These are phyloP conservation scores for Chaetoscypha palmicola DNA, from an alignment of 2,329 filamentous ascomycete genomes.

Conservation along the genomic window DNA sequence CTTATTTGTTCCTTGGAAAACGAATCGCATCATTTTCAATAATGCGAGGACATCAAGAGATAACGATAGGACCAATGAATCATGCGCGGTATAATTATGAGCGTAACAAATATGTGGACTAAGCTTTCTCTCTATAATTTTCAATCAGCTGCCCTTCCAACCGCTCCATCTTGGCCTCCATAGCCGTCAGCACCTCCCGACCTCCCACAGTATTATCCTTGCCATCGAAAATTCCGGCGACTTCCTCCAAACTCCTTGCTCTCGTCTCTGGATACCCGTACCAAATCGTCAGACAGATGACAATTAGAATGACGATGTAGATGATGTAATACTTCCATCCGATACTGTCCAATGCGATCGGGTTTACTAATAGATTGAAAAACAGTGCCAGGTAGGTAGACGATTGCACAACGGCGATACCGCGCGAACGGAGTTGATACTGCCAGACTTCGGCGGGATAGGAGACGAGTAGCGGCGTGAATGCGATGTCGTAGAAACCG, in stretches of 20 bases:
- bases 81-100: too few species aligned
- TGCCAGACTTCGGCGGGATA: constrained; percentile 35
- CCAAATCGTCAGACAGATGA: constrained; percentile 8
- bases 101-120: too few species aligned
- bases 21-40: too few species aligned
- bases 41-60: too few species aligned
- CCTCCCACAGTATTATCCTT: too few species aligned
- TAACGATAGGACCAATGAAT: too few species aligned
- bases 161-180: too few species aligned
- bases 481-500: constrained; percentile 37
- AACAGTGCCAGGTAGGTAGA: constrained; percentile 20
- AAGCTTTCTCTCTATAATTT: too few species aligned
- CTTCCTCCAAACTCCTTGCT: constrained; percentile 15
- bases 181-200: too few species aligned
- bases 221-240: constrained; percentile 18
- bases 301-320: constrained; percentile 13
- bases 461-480: constrained; percentile 11
- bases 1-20: too few species aligned
- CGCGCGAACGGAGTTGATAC: constrained; percentile 32
- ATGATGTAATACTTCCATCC: constrained; percentile 30
- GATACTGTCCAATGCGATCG: constrained; percentile 36
- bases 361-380: constrained; percentile 42
- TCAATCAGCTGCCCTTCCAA: too few species aligned
- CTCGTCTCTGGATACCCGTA: constrained; percentile 17
- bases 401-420: constrained; percentile 31